Evolutionary conservation across 2,329 filamentous ascomycete genomes (phyloP), one percentile per base, ranked within the genome.

Genomic region (Sporothrix brunneoviolacea): DNA sequence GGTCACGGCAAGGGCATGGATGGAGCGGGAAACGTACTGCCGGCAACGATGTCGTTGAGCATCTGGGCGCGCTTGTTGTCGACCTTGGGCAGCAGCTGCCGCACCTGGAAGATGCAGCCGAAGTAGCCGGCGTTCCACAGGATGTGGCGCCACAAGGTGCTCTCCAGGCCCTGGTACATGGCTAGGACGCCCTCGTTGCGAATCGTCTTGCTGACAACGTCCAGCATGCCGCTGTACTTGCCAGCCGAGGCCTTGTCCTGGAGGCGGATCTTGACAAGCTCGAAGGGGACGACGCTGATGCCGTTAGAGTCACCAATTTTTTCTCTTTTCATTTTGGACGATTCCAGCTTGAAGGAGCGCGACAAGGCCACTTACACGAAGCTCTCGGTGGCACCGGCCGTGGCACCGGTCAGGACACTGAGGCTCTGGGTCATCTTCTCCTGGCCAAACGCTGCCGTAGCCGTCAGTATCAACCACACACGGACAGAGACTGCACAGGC

Each of bases 21-120:
- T 18, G 27, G 18, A 30, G 9, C 18, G 50, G 24, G 19, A 32
- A 24, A 59, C 57, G 4, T 54, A 59, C 57, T 78, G 66, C 93
- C 93, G 18, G 90, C 90, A 50, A 95, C 71, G 58, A 98, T 72
- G 63, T 98, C 91, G 66, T 95, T 96, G 53, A 79, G 71, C 70
- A 95, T 87, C 71, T 96, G 84, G 48, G 79, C 76, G 58, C 76
- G 76, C 78, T 95, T 95, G 68, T 81, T 85, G 50, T 86, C 80
- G n/a, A 85, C 83, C 65, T 82, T 78, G 55, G 93, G 93, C 41
- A 98, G 71, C 59, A 96, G 74, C 54, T 82, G 79, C 65, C 91
- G 86, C 56, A 97, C 88, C 72, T 98, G 93, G 82, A 94, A 95
- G 68, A 98, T 98, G 71, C 90, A 94, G 63, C 93, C 93, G 68